A percentile compares a stretch with the other conserved stretches of the same genome.
These are phyloP conservation scores for Aureobasidium uvarum DNA, from an alignment of 2,329 filamentous ascomycete species.

Conservation along the genomic window DNA sequence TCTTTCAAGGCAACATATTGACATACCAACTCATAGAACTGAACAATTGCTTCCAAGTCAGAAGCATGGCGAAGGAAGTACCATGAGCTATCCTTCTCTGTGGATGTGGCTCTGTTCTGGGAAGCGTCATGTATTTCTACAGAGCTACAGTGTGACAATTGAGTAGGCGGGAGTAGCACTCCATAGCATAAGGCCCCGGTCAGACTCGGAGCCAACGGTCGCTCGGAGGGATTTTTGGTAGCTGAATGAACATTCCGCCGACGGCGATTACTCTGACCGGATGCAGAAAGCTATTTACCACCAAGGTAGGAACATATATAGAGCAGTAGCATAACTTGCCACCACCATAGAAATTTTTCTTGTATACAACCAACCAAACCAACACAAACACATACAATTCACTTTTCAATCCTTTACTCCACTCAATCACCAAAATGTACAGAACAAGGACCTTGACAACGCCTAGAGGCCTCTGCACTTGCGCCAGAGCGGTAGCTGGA, in stretches of 20 bases:
- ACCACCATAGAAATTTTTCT: background rate
- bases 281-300: conserved; percentile 2
- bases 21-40: too few species aligned
- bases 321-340: conserved; percentile 1
- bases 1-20: too few species aligned
- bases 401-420: background rate
- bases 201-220: conserved; percentile 15
- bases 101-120: too few species aligned
- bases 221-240: conserved; percentile 5
- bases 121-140: too few species aligned
- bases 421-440: conserved; percentile 31
- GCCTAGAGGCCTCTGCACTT: conserved; percentile 12
- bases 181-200: background rate
- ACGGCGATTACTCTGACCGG: background rate
- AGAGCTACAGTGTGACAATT: too few species aligned
- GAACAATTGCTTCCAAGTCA: too few species aligned
- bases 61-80: too few species aligned
- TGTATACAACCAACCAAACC: background rate
- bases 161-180: too few species aligned
- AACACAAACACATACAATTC: background rate
- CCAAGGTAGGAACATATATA: background rate
- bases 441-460: conserved; percentile 32
- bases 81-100: too few species aligned
- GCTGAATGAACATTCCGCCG: conserved; percentile 12
- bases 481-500: conserved; percentile 10